Conservation (phyloP, 192 early-diverging fungal genomes). For the Coemansia aciculifera region DNA sequence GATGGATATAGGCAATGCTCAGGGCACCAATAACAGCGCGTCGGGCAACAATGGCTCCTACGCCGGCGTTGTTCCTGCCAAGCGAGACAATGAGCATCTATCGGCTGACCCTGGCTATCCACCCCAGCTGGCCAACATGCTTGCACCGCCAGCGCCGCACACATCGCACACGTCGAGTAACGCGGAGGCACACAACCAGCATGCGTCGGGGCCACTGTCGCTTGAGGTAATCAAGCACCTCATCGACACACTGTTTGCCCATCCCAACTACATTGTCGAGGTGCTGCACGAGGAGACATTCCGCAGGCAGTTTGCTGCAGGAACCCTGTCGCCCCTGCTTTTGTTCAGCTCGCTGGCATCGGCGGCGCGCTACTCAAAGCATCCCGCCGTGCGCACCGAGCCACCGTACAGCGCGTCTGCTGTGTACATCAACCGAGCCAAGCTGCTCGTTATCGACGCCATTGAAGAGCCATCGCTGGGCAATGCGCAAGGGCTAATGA, state of each 20-base stretch:
- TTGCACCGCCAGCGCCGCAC: slow-evolving; percentile 7
- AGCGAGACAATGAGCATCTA: slow-evolving; percentile 16
- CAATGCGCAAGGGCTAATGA: slow-evolving; percentile 52
- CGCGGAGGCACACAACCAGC: slow-evolving; percentile 9
- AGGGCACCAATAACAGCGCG: slow-evolving; percentile 6
- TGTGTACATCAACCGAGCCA: slow-evolving; percentile 36
- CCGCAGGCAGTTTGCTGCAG: slow-evolving; percentile 42
- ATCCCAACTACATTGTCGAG: slow-evolving; percentile 19
- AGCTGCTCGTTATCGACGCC: slow-evolving; percentile 39
- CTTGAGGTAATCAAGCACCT: slow-evolving; percentile 32
- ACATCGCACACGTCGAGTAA: neutral
- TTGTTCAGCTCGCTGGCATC: slow-evolving; percentile 44
- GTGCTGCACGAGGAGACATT: slow-evolving; percentile 44
- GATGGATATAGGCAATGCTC: neutral
- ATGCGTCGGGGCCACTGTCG: slow-evolving; percentile 12
- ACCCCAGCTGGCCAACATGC: slow-evolving; percentile 9
- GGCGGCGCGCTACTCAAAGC: slow-evolving; percentile 48
- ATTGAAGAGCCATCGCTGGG: slow-evolving; percentile 52
- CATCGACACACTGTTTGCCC: slow-evolving; percentile 40
- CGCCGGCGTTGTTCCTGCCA: slow-evolving; percentile 10
- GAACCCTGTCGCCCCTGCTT: slow-evolving; percentile 48
- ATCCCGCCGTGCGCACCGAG: slow-evolving; percentile 43
- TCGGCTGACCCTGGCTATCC: slow-evolving; percentile 23
- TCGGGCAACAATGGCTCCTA: neutral
- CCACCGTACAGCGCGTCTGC: slow-evolving; percentile 49